Evolutionary conservation across 2,329 filamentous ascomycete genomes (phyloP), one percentile per base, ranked within the genome.

Genomic region (Drechslerella coelobrocha): DNA sequence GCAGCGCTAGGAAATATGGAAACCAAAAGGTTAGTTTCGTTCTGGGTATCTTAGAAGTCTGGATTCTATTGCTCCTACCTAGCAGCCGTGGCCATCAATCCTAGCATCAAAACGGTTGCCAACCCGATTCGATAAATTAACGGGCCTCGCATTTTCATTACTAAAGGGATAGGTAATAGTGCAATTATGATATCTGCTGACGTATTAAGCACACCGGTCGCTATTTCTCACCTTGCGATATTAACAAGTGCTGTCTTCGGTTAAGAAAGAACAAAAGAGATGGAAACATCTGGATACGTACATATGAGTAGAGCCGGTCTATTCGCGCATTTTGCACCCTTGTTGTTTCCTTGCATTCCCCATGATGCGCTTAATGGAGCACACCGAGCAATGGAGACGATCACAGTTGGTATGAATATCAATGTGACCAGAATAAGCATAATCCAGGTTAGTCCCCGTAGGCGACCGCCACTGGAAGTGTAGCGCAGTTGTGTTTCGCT

Each of bases 401-500:
- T 41, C 0, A 59, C 21, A 1, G 57, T 62, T 17, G 59, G 66
- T 24, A 71, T 60, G 27, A 63, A 71, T 24, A 63, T 55, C 3
- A 71, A 27, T 6, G 66, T 71, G 8, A 60, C 39, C 2, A 63
- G 24, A 24, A 63, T 43, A 14, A 63, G 6, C 2, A 48, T 60
- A 1, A 63, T 24, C 66, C 66, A 71, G 24, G 66, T 71, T n/a
- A 60, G 29, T 8, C 39, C 31, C 7, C 66, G 45, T 43, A 71
- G 59, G 5, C 47, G 59, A 2, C 66, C 59, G 9, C 66, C 66
- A 29, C 66, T 60, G 2, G 45, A 54, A 7, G 54, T 59, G 24
- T 71, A 71, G n/a, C 66, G 66, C 14, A 71, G 52, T 41, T 71
- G 54, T 10, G 47, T 54, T 21, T 63, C 66, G 0, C 66, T 51